Evolutionary conservation across 2,329 filamentous ascomycete species (phyloP), one percentile per base, ranked within the genome.

Genomic region (Zymoseptoria pseudotritici): DNA sequence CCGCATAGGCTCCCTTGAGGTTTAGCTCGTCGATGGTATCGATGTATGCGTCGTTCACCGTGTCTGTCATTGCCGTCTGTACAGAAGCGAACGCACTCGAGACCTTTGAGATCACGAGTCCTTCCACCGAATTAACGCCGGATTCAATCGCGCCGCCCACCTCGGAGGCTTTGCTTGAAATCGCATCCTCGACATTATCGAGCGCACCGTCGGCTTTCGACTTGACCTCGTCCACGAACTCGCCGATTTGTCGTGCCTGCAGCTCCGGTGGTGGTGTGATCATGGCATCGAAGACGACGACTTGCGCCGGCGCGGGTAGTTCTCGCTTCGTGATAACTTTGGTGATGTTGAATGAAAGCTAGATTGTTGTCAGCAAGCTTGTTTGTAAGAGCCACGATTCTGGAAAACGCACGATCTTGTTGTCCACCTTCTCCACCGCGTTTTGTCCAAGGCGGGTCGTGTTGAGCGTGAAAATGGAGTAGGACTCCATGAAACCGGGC

Each of bases 1-100:
- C 75, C 20, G 78, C 80, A 74, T 87, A 87, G 73, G 83, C 87
- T 69, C 85, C 80, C 24, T 82, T 75, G 50, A 86, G 75, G 46
- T 82, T 79, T 19, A 85, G 70, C 13, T 76, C 72, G 42, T 76
- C 70, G 52, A 80, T 77, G 1, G 22, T 24, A 5, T 24, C 22
- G 22, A 5, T 24, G 22, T 24, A 24, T 24, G 22, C 22, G 22
- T 24, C 22, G 22, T 24, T 24, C 3, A 24, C 4, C 3, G 22
- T 24, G 22, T 24, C 22, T 24, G 22, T 24, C 22, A 24, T 24
- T 5, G 22, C 22, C 3, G 22, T 24, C 4, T 24, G 22, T 24
- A 24, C 22, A 24, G 22, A 24, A 3, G 4, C 4, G 6, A 24
- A 24, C 3, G 22, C 22, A 22, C 21, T 22, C 22, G 22, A 24